A percentile compares a stretch with the other conserved stretches of the same genome.
Evolutionary conservation across 192 early-diverging fungal species (phyloP).

Genomic region (Glomus cerebriforme): DNA sequence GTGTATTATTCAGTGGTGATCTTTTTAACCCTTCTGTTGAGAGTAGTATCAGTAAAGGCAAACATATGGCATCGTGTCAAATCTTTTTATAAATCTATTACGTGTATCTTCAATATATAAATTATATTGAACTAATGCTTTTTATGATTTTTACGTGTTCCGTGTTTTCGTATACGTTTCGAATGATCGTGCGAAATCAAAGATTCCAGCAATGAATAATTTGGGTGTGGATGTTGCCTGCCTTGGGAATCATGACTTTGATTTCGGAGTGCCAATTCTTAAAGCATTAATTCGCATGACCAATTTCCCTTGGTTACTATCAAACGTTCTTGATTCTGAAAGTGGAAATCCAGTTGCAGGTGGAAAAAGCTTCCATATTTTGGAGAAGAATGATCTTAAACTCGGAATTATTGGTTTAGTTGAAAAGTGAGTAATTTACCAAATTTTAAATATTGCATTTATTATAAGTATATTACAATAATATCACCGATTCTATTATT

Average conservation of each 20-base stretch:
- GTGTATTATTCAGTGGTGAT: slow-evolving; percentile 67
- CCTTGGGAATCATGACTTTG: slow-evolving; percentile 78
- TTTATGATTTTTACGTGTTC: neutral
- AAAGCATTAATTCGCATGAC: slow-evolving; percentile 48
- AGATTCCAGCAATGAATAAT: slow-evolving; percentile 57
- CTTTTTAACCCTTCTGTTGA: slow-evolving; percentile 70
- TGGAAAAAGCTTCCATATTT: slow-evolving; percentile 40
- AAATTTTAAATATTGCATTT: neutral
- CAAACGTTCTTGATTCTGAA: slow-evolving; percentile 59
- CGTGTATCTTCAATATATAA: neutral
- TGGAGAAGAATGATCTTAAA: slow-evolving; percentile 52
- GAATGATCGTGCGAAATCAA: neutral
- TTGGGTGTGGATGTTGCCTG: slow-evolving; percentile 60
- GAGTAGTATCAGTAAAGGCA: slow-evolving; percentile 62
- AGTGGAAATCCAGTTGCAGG: slow-evolving; percentile 40
- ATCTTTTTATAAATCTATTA: neutral
- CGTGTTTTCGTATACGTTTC: neutral
- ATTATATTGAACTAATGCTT: neutral
- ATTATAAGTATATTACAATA: neutral
- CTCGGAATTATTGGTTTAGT: slow-evolving; percentile 73
- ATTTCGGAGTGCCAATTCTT: slow-evolving; percentile 63
- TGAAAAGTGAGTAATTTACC: slow-evolving; percentile 49
- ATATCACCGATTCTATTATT: neutral
- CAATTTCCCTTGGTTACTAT: slow-evolving; percentile 73
- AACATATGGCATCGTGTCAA: slow-evolving; percentile 54